Conservation (phyloP, 2,329 filamentous ascomycete species). For the Fusarium mangiferae region DNA sequence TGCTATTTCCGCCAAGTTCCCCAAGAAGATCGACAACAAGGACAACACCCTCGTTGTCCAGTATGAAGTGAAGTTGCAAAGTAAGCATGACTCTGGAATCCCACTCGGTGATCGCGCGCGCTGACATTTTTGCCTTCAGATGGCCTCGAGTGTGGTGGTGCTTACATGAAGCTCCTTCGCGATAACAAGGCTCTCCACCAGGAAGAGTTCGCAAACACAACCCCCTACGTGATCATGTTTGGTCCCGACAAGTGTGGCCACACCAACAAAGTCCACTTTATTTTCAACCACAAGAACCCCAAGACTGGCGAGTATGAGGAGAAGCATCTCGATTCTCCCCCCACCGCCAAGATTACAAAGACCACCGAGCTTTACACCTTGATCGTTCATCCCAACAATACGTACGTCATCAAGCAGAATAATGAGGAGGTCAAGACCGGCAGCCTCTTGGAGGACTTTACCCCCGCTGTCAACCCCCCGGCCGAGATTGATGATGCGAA, state of each 20-base stretch:
- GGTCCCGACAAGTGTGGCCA: slow-evolving; percentile 99
- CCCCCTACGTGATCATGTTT: slow-evolving; percentile 99
- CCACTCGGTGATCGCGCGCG: background rate
- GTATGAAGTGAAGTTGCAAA: slow-evolving; percentile 99
- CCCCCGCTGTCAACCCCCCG: slow-evolving; percentile 89
- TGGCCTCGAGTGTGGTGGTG: slow-evolving; percentile 96
- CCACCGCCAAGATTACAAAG: slow-evolving; percentile 89
- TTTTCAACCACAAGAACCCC: slow-evolving; percentile 99
- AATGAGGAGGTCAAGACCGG: slow-evolving; percentile 89
- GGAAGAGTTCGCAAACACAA: slow-evolving; percentile 97
- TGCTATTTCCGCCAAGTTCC: slow-evolving; percentile 99
- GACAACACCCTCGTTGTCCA: slow-evolving; percentile 96
- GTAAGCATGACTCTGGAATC: slow-evolving; percentile 61
- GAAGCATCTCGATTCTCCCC: slow-evolving; percentile 92
- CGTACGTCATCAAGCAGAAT: slow-evolving; percentile 91
- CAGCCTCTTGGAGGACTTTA: slow-evolving; percentile 93
- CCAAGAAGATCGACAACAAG: slow-evolving; percentile 96
- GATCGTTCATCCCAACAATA: slow-evolving; percentile 96
- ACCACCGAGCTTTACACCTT: slow-evolving; percentile 95
- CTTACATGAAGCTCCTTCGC: slow-evolving; percentile 98
- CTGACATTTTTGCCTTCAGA: slow-evolving; percentile 64
- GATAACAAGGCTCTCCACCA: slow-evolving; percentile 97
- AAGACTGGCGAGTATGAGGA: slow-evolving; percentile 99
- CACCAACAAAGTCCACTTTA: slow-evolving; percentile 98
- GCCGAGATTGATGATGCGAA: slow-evolving; percentile 95